These are phyloP conservation scores for Rhinocladiella mackenziei DNA, from an alignment of 2,329 filamentous ascomycete species.

Conservation along the genomic window DNA sequence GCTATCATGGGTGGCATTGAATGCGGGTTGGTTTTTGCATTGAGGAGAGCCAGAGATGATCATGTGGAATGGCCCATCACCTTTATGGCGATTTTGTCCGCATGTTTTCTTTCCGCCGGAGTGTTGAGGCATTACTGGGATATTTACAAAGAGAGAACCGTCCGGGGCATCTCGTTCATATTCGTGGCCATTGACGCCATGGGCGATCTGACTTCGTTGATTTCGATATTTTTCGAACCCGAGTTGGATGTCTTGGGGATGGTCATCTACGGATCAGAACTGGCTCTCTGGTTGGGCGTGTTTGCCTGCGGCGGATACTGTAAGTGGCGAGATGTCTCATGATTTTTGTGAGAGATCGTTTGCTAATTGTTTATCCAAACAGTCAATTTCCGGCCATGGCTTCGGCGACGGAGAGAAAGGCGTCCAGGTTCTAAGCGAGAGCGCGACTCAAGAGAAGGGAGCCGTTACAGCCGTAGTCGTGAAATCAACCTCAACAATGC, in stretches of 20 bases:
- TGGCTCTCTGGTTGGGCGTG: constrained; percentile 63
- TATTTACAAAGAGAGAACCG: constrained; percentile 62
- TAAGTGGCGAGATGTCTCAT: constrained; percentile 13
- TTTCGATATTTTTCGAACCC: constrained; percentile 61
- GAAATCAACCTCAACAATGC: constrained; percentile 6
- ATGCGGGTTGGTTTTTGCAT: constrained; percentile 55
- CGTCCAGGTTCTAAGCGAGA: constrained; percentile 22
- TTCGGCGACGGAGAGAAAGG: constrained; percentile 37
- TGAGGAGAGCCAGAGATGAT: constrained; percentile 45
- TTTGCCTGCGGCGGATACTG: constrained; percentile 63
- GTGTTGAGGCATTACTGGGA: constrained; percentile 67
- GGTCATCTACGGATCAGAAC: constrained; percentile 63
- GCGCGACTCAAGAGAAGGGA: constrained; percentile 17
- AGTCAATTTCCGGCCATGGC: constrained; percentile 57
- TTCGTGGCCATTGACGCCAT: constrained; percentile 68
- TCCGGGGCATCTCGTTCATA: constrained; percentile 67
- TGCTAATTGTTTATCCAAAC: constrained; percentile 12
- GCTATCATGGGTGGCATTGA: constrained; percentile 58
- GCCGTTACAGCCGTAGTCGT: constrained; percentile 19
- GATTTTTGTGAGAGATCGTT: background rate
- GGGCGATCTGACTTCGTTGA: constrained; percentile 63
- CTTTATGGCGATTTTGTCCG: constrained; percentile 64
- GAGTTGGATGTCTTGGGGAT: constrained; percentile 59
- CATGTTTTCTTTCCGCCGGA: constrained; percentile 59
- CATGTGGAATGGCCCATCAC: constrained; percentile 59